Evolutionary conservation across 768 basidiomycete species (phyloP).

Genomic region (Lentinula sp.): DNA sequence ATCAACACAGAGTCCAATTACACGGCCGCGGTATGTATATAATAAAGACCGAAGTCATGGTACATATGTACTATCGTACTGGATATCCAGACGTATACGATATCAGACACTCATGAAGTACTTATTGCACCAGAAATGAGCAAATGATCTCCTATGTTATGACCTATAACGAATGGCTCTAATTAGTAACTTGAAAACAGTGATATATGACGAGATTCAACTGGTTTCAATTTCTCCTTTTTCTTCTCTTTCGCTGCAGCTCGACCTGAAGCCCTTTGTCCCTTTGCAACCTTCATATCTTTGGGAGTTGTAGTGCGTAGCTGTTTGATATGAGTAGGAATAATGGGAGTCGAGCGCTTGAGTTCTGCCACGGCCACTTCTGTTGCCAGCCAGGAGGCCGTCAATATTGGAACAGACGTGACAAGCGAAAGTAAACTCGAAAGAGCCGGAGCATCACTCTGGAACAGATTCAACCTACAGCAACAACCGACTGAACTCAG

Average conservation of each 20-base stretch:
- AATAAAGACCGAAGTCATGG: too few species aligned
- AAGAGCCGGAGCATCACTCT: slow-evolving; percentile 37
- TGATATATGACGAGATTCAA: too few species aligned
- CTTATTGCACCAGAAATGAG: too few species aligned
- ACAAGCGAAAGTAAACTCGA: slow-evolving; percentile 31
- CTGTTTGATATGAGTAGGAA: slow-evolving; percentile 80
- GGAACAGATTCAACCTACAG: slow-evolving; percentile 14
- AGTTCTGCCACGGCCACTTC: slow-evolving; percentile 13
- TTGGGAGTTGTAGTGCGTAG: slow-evolving; percentile 71
- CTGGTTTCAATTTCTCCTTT: slow-evolving; percentile 10
- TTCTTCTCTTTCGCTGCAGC: slow-evolving; percentile 36
- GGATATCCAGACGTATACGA: too few species aligned
- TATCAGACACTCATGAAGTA: too few species aligned
- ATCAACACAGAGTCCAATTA: background rate
- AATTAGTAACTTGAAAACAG: background rate
- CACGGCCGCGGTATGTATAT: background rate
- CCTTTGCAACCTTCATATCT: slow-evolving; percentile 70
- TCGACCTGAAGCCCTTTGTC: slow-evolving; percentile 44
- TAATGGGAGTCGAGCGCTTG: slow-evolving; percentile 22
- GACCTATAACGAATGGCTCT: too few species aligned
- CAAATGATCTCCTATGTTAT: too few species aligned
- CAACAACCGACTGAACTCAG: background rate
- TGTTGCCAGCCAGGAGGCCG: slow-evolving; percentile 59
- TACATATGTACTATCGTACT: too few species aligned
- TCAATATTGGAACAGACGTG: slow-evolving; percentile 43